Evolutionary conservation across 1,284 basidiomycete species (phyloP).

Genomic region (Vanrija sp.): DNA sequence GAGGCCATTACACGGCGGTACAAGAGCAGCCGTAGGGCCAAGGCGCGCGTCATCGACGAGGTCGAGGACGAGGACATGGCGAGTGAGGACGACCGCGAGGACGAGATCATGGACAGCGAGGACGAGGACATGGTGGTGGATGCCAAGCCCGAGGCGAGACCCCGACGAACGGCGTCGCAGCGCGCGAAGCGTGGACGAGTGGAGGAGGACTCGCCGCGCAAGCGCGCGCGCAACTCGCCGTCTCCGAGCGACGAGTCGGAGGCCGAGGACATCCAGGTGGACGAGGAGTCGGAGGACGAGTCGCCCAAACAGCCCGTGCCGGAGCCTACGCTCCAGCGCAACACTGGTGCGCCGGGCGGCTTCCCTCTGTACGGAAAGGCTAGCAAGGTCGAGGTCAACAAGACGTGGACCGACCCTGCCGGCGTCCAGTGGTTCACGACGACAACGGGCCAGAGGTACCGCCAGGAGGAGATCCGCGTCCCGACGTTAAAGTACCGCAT

Average conservation of each 20-base stretch:
- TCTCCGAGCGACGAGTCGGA: not conserved
- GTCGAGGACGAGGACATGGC: not conserved
- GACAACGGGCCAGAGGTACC: not conserved
- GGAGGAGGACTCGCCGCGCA: slow-evolving; percentile 10
- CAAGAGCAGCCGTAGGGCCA: not conserved
- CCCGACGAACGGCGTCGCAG: no score
- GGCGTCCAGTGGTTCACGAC: slow-evolving; percentile 14
- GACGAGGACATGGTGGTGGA: slow-evolving; percentile 5
- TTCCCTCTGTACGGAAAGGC: slow-evolving; percentile 6
- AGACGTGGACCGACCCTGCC: slow-evolving; percentile 9
- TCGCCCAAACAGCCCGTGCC: not conserved
- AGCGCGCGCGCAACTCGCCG: slow-evolving; percentile 8
- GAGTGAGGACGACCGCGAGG: not conserved
- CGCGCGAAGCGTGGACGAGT: slow-evolving; percentile 7
- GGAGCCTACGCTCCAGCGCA: not conserved
- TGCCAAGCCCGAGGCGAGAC: not conserved
- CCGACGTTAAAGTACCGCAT: slow-evolving; percentile 15
- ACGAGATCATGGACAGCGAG: slow-evolving; percentile 3
- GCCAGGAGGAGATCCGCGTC: slow-evolving; percentile 12
- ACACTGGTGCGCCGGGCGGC: slow-evolving; percentile 5
- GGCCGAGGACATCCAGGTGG: not conserved
- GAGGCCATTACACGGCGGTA: not conserved
- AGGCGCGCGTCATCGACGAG: not conserved
- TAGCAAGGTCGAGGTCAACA: not conserved
- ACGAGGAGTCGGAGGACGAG: not conserved